These are phyloP conservation scores for Geotrichum ghanense DNA, from an alignment of 805 yeast genomes.

Conservation along the genomic window DNA sequence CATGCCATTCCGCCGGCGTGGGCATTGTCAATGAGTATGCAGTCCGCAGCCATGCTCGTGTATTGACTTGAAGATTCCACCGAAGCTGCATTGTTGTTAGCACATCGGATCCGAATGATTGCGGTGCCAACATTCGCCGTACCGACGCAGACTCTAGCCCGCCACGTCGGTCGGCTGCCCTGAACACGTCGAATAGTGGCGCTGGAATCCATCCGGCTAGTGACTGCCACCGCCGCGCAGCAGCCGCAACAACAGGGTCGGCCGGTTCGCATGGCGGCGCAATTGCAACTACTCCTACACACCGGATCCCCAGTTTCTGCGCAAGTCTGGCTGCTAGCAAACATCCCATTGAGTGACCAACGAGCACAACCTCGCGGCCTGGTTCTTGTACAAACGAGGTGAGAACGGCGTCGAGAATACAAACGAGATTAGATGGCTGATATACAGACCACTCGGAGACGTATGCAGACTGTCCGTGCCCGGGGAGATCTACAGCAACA, in stretches of 20 bases:
- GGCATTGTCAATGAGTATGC: slow-evolving; percentile 39
- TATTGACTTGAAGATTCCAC: slow-evolving; percentile 57
- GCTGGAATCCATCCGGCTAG: slow-evolving; percentile 20
- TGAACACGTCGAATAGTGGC: slow-evolving; percentile 38
- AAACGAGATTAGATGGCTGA: slow-evolving; percentile 29
- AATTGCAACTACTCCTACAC: slow-evolving; percentile 24
- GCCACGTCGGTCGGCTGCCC: slow-evolving; percentile 49
- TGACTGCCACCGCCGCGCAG: slow-evolving; percentile 6
- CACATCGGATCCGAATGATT: slow-evolving; percentile 23
- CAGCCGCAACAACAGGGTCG: slow-evolving; percentile 3
- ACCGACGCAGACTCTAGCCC: slow-evolving; percentile 55
- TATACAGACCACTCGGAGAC: slow-evolving; percentile 28
- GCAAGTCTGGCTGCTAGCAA: slow-evolving; percentile 39
- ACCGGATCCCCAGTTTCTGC: slow-evolving; percentile 17
- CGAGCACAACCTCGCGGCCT: slow-evolving; percentile 26
- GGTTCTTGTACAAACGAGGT: slow-evolving; percentile 21
- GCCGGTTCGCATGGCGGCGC: slow-evolving; percentile 25
- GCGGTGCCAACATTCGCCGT: slow-evolving; percentile 36
- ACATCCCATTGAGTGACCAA: slow-evolving; percentile 73
- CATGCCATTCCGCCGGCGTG: slow-evolving; percentile 32
- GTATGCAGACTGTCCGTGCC: slow-evolving; percentile 49
- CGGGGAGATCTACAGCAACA: slow-evolving; percentile 73
- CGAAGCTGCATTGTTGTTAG: slow-evolving; percentile 48
- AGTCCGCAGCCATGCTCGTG: slow-evolving; percentile 43
- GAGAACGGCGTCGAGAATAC: slow-evolving; percentile 28